A percentile compares a stretch with the other conserved stretches of the same genome.
Conservation (phyloP, 306 rosid genomes). For the Gynostemma pentaphyllum region DNA sequence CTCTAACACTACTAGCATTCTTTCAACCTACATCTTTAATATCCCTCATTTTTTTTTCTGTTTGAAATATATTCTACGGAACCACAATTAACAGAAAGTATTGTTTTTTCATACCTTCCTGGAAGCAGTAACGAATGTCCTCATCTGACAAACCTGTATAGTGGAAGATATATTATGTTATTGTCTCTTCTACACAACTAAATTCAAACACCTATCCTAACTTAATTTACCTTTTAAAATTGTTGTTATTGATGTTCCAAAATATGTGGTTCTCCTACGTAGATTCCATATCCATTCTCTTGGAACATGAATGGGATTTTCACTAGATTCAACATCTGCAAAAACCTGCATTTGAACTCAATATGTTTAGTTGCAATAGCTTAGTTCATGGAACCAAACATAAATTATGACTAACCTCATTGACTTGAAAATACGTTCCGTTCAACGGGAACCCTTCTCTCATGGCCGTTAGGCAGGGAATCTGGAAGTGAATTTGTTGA, state of each 20-base stretch:
- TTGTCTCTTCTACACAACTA: background rate
- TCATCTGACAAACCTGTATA: slow-evolving; percentile 17
- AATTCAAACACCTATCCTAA: background rate
- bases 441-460: slow-evolving; percentile 50
- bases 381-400: background rate
- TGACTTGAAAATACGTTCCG: slow-evolving; percentile 75
- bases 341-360: slow-evolving; percentile 24
- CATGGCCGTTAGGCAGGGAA: slow-evolving; percentile 63
- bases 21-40: too few species aligned
- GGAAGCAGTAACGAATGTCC: slow-evolving; percentile 19
- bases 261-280: slow-evolving; percentile 18
- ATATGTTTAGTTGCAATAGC: background rate
- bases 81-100: too few species aligned
- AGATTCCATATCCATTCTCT: slow-evolving; percentile 35
- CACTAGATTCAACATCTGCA: slow-evolving; percentile 39
- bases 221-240: slow-evolving; percentile 32
- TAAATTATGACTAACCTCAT: slow-evolving; percentile 35
- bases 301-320: slow-evolving; percentile 40
- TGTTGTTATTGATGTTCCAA: slow-evolving; percentile 34
- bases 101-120: slow-evolving; percentile 25
- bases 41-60: too few species aligned
- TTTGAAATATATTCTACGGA: too few species aligned
- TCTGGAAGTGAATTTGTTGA: slow-evolving; percentile 15
- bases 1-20: too few species aligned
- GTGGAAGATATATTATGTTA: background rate